Evolutionary conservation across 495 filamentous ascomycete species (phyloP), one percentile per base, ranked within the genome.

Genomic region (Symbiotaphrina buchneri): DNA sequence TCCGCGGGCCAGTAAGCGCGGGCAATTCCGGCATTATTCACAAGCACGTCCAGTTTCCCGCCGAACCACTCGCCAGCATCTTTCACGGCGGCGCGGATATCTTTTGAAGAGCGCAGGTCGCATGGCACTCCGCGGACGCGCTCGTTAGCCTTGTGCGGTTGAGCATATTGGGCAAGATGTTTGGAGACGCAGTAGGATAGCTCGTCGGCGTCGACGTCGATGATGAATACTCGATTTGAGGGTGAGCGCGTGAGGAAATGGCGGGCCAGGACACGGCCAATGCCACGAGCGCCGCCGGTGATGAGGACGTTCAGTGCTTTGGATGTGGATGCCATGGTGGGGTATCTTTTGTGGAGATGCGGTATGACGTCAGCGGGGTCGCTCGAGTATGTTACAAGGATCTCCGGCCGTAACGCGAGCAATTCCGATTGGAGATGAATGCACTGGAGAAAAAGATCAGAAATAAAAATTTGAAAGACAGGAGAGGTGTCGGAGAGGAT

Each of bases 1-100:
- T 38, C 41, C 41, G 26, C 38, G 5, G 41, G 46, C 11, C 33
- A 28, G 10, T 37, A 32, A 19, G 49, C 43, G 20, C n/a, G n/a
- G n/a, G n/a, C n/a, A n/a, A n/a, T n/a, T n/a, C 40, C 46, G 17
- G 35, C 45, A 26, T 47, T 47, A 18, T 46, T 47, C 21, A 53
- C 37, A 2, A 51, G 41, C 17, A 47, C 43, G 14, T 48, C 45
- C 11, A 51, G 39, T 4, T 27, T 26, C n/a, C 41, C 42, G 24
- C 37, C 31, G 27, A 52, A 45, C 29, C 44, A 48, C 13, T 39
- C 38, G 0, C 36, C 39, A 3, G 46, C 49, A 18, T 32, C 31
- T 15, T 23, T 21, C 10, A 47, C 39, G 17, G 39, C 41, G 1
- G 11, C n/a, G 15, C 38, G 35, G 27, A 50, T 50, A 6, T 46